Evolutionary conservation across 2,329 filamentous ascomycete species (phyloP).

Genomic region (Fusarium guadeloupense): DNA sequence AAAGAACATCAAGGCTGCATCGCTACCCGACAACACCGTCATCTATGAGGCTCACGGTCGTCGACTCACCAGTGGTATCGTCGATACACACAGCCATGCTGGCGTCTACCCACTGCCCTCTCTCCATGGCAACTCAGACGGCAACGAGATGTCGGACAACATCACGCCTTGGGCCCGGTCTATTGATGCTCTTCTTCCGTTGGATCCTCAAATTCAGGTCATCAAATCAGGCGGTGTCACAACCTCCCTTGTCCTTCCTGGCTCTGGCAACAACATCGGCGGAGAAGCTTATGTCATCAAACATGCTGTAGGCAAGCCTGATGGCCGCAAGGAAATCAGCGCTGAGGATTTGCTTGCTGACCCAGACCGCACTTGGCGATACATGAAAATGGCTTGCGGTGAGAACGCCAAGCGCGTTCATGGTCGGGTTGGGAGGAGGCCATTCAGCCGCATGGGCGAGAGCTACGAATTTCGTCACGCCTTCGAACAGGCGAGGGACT

Average conservation of each 20-base stretch:
- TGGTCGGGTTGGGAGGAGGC: constrained; percentile 62
- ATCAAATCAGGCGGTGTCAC: constrained; percentile 80
- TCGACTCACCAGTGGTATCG: constrained; percentile 71
- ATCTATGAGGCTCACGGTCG: constrained; percentile 68
- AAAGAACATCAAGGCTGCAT: constrained; percentile 51
- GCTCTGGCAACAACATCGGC: constrained; percentile 77
- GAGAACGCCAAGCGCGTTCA: constrained; percentile 74
- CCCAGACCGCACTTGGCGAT: constrained; percentile 71
- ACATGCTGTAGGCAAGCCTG: constrained; percentile 67
- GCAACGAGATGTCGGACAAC: constrained; percentile 70
- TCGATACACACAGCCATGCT: constrained; percentile 77
- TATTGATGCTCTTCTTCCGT: constrained; percentile 70
- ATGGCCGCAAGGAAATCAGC: constrained; percentile 71
- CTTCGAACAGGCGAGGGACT: constrained; percentile 67
- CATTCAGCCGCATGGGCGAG: constrained; percentile 71
- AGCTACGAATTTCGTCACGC: constrained; percentile 75
- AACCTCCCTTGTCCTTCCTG: constrained; percentile 72
- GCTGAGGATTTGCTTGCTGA: constrained; percentile 72
- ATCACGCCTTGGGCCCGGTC: constrained; percentile 75
- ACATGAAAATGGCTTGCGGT: constrained; percentile 81
- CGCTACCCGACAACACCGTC: constrained; percentile 58
- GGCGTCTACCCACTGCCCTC: constrained; percentile 67
- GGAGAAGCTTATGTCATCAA: constrained; percentile 77
- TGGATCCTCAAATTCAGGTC: constrained; percentile 71
- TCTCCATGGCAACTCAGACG: constrained; percentile 64